Conservation (phyloP, 75 land plant genomes). For the Pseudotsuga menziesii region DNA sequence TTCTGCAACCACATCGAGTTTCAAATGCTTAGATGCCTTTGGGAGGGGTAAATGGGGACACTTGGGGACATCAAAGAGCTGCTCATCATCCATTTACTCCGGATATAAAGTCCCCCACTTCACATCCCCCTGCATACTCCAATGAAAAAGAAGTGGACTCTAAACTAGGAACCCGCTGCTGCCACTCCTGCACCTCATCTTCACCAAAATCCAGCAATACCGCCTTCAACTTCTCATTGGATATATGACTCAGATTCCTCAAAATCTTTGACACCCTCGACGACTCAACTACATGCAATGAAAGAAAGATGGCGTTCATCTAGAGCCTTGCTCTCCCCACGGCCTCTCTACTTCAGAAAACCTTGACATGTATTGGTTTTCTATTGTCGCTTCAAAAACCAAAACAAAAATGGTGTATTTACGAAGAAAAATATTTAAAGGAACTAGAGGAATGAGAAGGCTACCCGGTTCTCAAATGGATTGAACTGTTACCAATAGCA, state of each 20-base stretch:
- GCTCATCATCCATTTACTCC: slow-evolving; percentile 88
- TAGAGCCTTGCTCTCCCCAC: slow-evolving; percentile 22
- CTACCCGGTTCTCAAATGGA: slow-evolving; percentile 18
- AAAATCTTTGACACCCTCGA: slow-evolving; percentile 21
- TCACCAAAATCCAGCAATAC: slow-evolving; percentile 58
- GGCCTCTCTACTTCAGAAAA: slow-evolving; percentile 28
- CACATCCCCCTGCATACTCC: slow-evolving; percentile 32
- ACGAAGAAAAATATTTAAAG: not conserved
- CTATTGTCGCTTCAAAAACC: not conserved
- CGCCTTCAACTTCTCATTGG: slow-evolving; percentile 21
- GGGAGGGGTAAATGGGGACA: slow-evolving; percentile 63
- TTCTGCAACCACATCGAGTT: slow-evolving; percentile 57
- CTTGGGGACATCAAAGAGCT: slow-evolving; percentile 45
- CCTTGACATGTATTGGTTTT: slow-evolving; percentile 14
- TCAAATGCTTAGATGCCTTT: slow-evolving; percentile 17
- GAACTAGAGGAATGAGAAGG: not conserved
- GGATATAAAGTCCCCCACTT: slow-evolving; percentile 71
- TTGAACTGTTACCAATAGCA: slow-evolving; percentile 5
- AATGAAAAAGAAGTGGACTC: slow-evolving; percentile 26
- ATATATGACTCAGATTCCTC: slow-evolving; percentile 15
- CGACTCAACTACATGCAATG: slow-evolving; percentile 38
- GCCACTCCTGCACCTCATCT: slow-evolving; percentile 30
- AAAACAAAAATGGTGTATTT: not conserved
- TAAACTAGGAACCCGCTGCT: slow-evolving; percentile 29
- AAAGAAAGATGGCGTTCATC: slow-evolving; percentile 45